A percentile compares a stretch with the other conserved stretches of the same genome.
phyloP scores from a whole-genome alignment of 176 grass and related monocot genomes.

The Themeda triandra region DNA sequence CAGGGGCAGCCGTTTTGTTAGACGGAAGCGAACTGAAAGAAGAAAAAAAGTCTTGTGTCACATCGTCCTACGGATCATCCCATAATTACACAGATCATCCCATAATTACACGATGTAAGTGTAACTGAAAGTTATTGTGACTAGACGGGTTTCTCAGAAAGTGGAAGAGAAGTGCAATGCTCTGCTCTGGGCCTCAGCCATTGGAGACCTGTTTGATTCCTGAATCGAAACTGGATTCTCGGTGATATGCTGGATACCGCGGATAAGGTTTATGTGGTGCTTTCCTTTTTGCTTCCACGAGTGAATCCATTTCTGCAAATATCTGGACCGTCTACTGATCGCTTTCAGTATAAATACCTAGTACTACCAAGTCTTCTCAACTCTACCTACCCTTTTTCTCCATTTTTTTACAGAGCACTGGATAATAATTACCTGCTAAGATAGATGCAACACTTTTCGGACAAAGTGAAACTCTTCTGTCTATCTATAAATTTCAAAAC shows the following conservation, averaged over 20 bases:
- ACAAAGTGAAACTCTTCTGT: background rate
- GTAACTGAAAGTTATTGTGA: background rate
- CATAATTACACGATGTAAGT: background rate
- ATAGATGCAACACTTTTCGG: background rate
- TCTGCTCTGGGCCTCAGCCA: background rate
- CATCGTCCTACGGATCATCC: background rate
- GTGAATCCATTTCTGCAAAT: background rate
- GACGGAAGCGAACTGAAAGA: too few relatives aligned
- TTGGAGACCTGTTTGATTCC: background rate
- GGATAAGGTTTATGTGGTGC: constrained; percentile 19
- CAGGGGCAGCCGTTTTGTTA: background rate
- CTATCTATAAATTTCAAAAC: too few relatives aligned
- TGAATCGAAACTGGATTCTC: background rate
- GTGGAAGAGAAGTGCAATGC: background rate
- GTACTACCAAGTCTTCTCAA: background rate
- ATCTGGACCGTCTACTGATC: constrained; percentile 7
- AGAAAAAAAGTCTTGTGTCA: background rate
- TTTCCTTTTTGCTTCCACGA: constrained; percentile 13
- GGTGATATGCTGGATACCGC: background rate
- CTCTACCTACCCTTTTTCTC: background rate
- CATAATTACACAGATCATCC: too few relatives aligned
- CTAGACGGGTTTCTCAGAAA: background rate
- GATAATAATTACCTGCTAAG: background rate
- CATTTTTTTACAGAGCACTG: background rate
- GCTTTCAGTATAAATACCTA: background rate